Evolutionary conservation across 83 land plant species (phyloP).

Genomic region (Picea engelmannii): DNA sequence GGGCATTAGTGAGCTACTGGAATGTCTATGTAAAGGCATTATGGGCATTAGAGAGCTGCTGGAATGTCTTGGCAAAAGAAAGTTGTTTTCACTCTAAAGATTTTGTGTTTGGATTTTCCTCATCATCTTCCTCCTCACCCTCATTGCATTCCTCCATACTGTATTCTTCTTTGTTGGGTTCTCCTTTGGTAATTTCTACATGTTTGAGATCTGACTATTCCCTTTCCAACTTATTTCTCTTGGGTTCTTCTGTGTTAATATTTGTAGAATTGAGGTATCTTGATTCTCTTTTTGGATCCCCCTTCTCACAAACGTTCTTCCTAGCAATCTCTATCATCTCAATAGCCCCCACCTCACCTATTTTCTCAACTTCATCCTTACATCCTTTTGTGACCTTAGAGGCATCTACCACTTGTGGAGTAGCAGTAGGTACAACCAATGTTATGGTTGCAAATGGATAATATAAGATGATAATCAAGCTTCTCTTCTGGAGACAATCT

Average conservation of each 20-base stretch:
- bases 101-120: constrained; percentile 7
- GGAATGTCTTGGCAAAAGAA: constrained; percentile 25
- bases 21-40: constrained; percentile 56
- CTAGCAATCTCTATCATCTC: constrained; percentile 5
- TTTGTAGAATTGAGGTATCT: constrained; percentile 3
- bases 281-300: not conserved
- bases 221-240: constrained; percentile 15
- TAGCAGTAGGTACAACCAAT: constrained; percentile 41
- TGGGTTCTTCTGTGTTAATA: constrained; percentile 11
- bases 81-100: constrained; percentile 12
- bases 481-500: too few relatives aligned
- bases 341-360: constrained; percentile 13
- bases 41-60: constrained; percentile 37
- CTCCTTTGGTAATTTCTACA: constrained; percentile 1
- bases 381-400: constrained; percentile 11
- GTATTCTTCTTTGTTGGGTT: constrained; percentile 1
- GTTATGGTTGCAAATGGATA: constrained; percentile 81
- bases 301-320: constrained; percentile 9
- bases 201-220: constrained; percentile 7
- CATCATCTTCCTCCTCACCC: constrained; percentile 12
- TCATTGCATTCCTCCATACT: not conserved
- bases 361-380: constrained; percentile 13
- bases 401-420: constrained; percentile 9
- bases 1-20: too few relatives aligned
- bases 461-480: too few relatives aligned